Evolutionary conservation across 2,329 filamentous ascomycete genomes (phyloP).

Genomic region (Pezicula radicicola): DNA sequence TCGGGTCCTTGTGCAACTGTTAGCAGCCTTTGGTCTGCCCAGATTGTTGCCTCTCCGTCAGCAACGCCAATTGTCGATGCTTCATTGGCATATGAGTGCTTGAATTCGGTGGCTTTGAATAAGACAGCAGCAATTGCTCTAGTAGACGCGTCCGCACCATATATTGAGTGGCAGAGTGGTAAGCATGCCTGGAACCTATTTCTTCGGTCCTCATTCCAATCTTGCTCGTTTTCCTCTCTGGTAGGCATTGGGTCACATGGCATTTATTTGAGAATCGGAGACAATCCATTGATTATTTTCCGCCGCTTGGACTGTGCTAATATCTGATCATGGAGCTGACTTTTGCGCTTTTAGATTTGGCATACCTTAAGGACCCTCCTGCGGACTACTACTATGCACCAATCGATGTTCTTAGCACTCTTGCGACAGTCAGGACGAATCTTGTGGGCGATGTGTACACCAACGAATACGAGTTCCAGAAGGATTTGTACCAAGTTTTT

Average conservation of each 20-base stretch:
- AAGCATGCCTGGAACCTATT: neutral
- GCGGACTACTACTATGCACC: slow-evolving; percentile 44
- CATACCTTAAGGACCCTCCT: slow-evolving; percentile 46
- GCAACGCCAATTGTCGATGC: slow-evolving; percentile 24
- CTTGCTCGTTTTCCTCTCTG: no score
- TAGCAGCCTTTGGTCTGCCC: slow-evolving; percentile 20
- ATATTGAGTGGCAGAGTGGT: slow-evolving; percentile 28
- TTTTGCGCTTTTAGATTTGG: slow-evolving; percentile 16
- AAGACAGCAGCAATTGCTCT: slow-evolving; percentile 20
- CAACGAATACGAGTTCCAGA: slow-evolving; percentile 53
- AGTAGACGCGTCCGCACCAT: slow-evolving; percentile 22
- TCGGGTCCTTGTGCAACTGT: slow-evolving; percentile 21
- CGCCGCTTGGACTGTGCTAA: no score
- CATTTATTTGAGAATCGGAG: no score
- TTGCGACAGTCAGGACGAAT: slow-evolving; percentile 43
- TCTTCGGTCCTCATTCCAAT: no score
- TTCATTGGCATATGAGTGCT: slow-evolving; percentile 24
- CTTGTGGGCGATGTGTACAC: slow-evolving; percentile 38
- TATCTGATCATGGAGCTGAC: slow-evolving; percentile 2
- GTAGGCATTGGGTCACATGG: no score
- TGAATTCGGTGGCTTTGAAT: slow-evolving; percentile 25
- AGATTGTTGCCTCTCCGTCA: slow-evolving; percentile 16
- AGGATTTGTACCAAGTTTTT: slow-evolving; percentile 50
- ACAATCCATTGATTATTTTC: no score
- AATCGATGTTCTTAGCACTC: slow-evolving; percentile 42